Evolutionary conservation across 192 early-diverging fungal genomes (phyloP), one percentile per base, ranked within the genome.

Genomic region (Coemansia sp.): DNA sequence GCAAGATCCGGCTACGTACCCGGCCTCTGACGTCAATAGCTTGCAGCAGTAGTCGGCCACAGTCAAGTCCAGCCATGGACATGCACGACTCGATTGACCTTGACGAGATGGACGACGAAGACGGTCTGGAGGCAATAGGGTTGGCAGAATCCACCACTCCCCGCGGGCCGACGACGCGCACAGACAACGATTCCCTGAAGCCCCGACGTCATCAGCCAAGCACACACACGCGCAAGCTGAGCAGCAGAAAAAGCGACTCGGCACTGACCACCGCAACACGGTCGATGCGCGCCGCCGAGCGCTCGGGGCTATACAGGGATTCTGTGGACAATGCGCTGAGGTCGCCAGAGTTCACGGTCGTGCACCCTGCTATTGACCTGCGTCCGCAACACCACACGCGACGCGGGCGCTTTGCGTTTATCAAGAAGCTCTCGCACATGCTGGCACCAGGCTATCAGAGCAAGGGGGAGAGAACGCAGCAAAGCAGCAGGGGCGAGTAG

Each of bases 331-430:
- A 76, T 14, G 67, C 67, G 49, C 43, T 76, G 60, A 59, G 70
- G 45, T 82, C 79, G 46, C 79, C 79, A 3, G 79, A 82, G 64
- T 82, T 82, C 63, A 82, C 79, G 11, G 63, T 82, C n/a, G 50
- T 82, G 57, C 79, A 82, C 20, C 74, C 74, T 0, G 74, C 69
- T 7, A 56, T 69, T 40, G 67, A 57, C 37, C 64, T 65, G 14
- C 67, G 65, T 17, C 7, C 65, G 67, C 17, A 74, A 67, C n/a
- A 32, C 32, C 67, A 73, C 64, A 48, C 70, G 22, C 79, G 79
- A 14, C 70, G 79, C 17, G 79, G 65, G 10, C 71, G 79, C 14
- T 74, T 82, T 46, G 75, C 75, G 17, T 75, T 75, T 13, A 75
- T 75, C 58, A 64, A 63, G 58, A 75, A 75, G 64, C 51, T 75